These are phyloP conservation scores for Epichloe sp. DNA, from an alignment of 2,329 filamentous ascomycete species.

Conservation along the genomic window DNA sequence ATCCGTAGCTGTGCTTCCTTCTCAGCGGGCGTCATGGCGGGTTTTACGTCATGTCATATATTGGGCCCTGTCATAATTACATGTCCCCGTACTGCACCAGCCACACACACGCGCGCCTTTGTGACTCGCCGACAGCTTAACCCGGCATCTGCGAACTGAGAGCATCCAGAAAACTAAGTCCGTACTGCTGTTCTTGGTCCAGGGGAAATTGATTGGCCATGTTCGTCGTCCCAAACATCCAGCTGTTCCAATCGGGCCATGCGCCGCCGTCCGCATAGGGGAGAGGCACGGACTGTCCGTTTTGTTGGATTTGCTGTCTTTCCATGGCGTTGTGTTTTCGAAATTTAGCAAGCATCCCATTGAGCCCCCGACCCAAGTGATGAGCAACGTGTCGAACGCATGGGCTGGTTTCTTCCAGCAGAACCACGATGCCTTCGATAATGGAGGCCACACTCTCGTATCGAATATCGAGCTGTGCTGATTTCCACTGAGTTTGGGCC, in stretches of 20 bases:
- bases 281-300: slow-evolving; percentile 1
- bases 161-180: slow-evolving; percentile 13
- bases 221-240: slow-evolving; percentile 13
- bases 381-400: slow-evolving; percentile 18
- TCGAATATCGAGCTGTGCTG: slow-evolving; percentile 14
- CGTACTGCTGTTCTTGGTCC: slow-evolving; percentile 11
- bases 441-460: slow-evolving; percentile 18
- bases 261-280: background rate
- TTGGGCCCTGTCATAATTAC: background rate
- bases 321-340: slow-evolving; percentile 9
- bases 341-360: slow-evolving; percentile 17
- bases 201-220: slow-evolving; percentile 7
- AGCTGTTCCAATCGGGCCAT: slow-evolving; percentile 13
- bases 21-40: no score
- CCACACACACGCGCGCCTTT: background rate
- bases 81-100: background rate
- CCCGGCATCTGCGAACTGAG: slow-evolving; percentile 16
- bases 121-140: background rate
- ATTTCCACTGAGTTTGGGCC: slow-evolving; percentile 17
- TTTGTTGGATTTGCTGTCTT: slow-evolving; percentile 3
- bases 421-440: slow-evolving; percentile 13
- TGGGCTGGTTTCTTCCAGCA: slow-evolving; percentile 13
- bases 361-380: slow-evolving; percentile 17
- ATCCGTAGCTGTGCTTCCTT: no score
- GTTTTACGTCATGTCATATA: no score